A percentile compares a stretch with the other conserved stretches of the same genome.
Conservation (phyloP, 2,329 filamentous ascomycete genomes). For the Colletotrichum tanaceti region DNA sequence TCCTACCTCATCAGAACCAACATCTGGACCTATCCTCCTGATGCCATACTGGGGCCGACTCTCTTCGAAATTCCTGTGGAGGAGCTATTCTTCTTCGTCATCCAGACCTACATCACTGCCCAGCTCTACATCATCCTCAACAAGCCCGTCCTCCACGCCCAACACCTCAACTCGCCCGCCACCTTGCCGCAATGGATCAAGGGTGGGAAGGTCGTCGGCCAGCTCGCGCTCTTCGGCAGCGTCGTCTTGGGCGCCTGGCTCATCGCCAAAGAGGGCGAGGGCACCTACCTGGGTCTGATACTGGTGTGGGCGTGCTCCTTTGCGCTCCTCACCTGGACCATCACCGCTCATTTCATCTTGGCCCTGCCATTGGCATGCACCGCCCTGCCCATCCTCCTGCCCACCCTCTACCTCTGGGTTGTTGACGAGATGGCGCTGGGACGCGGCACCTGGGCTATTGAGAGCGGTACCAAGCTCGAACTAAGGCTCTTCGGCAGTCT, state of each 20-base stretch:
- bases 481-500: slow-evolving; percentile 71
- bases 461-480: slow-evolving; percentile 73
- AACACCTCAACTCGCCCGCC: slow-evolving; percentile 53
- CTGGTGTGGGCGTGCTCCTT: slow-evolving; percentile 76
- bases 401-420: slow-evolving; percentile 77
- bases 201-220: slow-evolving; percentile 57
- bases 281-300: slow-evolving; percentile 77
- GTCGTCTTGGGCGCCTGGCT: slow-evolving; percentile 56
- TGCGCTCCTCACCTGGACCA: slow-evolving; percentile 70
- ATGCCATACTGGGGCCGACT: slow-evolving; percentile 72
- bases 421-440: slow-evolving; percentile 76
- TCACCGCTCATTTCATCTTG: slow-evolving; percentile 73
- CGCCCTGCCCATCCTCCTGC: slow-evolving; percentile 67
- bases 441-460: slow-evolving; percentile 79
- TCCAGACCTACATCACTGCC: slow-evolving; percentile 80
- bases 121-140: slow-evolving; percentile 75
- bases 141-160: slow-evolving; percentile 68
- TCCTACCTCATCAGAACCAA: slow-evolving; percentile 75
- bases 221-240: slow-evolving; percentile 61
- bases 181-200: slow-evolving; percentile 45
- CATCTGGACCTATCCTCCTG: slow-evolving; percentile 77
- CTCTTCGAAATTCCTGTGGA: slow-evolving; percentile 75
- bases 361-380: slow-evolving; percentile 69
- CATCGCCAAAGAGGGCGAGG: slow-evolving; percentile 58
- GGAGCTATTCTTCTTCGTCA: slow-evolving; percentile 81